These are phyloP conservation scores for Fusarium brachygibbosum DNA, from an alignment of 2,329 filamentous ascomycete species.

Conservation along the genomic window DNA sequence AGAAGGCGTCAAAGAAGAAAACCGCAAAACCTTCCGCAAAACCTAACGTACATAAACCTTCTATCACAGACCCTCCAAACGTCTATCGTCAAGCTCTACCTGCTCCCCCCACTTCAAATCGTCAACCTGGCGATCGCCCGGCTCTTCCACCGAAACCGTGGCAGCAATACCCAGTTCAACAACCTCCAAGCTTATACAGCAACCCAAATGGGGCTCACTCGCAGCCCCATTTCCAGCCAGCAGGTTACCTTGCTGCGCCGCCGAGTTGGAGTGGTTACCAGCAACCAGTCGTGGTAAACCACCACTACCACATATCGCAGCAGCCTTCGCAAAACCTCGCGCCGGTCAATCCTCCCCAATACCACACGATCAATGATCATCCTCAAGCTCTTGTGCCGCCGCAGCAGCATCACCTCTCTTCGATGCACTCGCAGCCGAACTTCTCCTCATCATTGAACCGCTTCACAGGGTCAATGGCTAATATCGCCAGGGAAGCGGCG, in stretches of 20 bases:
- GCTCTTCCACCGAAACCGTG: conserved; percentile 16
- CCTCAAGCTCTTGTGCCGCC: conserved; percentile 12
- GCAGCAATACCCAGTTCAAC: conserved; percentile 17
- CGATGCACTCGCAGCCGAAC: conserved; percentile 24
- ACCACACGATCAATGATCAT: conserved; percentile 1
- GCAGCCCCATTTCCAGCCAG: conserved; percentile 43
- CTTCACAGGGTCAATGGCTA: conserved; percentile 58
- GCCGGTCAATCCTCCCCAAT: conserved; percentile 6
- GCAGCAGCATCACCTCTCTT: conserved; percentile 5
- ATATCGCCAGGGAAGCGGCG: conserved; percentile 59
- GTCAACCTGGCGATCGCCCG: conserved; percentile 2
- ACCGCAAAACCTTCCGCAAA: conserved; percentile 2
- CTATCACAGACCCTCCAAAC: conserved; percentile 23
- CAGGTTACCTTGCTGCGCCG: conserved; percentile 45
- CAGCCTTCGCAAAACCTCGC: conserved; percentile 5
- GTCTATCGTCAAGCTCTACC: conserved; percentile 16
- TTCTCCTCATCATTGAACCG: conserved; percentile 49
- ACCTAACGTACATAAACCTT: conserved; percentile 11
- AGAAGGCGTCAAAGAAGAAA: conserved; percentile 19
- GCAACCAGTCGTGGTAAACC: conserved; percentile 64
- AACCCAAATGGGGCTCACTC: conserved; percentile 44
- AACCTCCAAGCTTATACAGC: conserved; percentile 33
- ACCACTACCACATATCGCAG: conserved; percentile 62
- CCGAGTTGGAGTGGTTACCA: conserved; percentile 50
- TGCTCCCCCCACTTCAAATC: neutral